Base-by-base conservation (phyloP, 2,329 filamentous ascomycete genomes). In the Pestalotiopsis sp. region DNA sequence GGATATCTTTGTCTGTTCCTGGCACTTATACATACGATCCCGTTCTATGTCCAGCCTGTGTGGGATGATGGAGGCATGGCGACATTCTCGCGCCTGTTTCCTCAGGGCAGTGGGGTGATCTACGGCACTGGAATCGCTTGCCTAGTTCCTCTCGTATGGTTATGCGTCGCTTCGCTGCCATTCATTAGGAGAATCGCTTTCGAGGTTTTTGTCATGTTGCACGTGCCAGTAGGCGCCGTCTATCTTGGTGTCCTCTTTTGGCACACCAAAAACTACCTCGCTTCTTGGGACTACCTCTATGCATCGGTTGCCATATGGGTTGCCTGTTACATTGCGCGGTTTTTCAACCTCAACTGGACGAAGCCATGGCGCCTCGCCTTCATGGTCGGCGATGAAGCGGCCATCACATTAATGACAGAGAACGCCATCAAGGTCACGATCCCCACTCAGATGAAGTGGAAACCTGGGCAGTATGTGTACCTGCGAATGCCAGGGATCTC, bases 381-480 rank as follows among this genome's bases (percentile, higher is more conserved):
- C 83, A 83, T 97, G 74, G 92, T 97, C 58, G 95, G 95, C 62
- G 95, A 98, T 74, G 94, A 97, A 81, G 94, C 94, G 0, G 93
- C 94, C 31, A 91, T 98, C 52, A 96, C 94, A 0, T 86, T 98
- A 27, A 91, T 98, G 84, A 91, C 94, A 2, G 94, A 98, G 75
- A 95, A 97, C 76, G 94, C 94, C n/a, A 91, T 98, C 82, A 98
- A 98, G 79, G 89, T 98, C 73, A 98, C 95, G 0, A 92, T 98
- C 65, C 94, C 95, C 1, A 98, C 95, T 0, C 94, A 95, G 79
- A 93, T 97, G 87, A 91, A 89, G 71, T 98, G 95, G 95, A 91
- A 90, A 77, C 94, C 95, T 0, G 96, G 95, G 4, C 96, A 98
- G 80, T 98, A 97, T 74, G 92, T 98, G 20, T 98, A 98, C 78